Evolutionary conservation across 345 rosid genomes (phyloP).

Genomic region (Sisymbrium irio): DNA sequence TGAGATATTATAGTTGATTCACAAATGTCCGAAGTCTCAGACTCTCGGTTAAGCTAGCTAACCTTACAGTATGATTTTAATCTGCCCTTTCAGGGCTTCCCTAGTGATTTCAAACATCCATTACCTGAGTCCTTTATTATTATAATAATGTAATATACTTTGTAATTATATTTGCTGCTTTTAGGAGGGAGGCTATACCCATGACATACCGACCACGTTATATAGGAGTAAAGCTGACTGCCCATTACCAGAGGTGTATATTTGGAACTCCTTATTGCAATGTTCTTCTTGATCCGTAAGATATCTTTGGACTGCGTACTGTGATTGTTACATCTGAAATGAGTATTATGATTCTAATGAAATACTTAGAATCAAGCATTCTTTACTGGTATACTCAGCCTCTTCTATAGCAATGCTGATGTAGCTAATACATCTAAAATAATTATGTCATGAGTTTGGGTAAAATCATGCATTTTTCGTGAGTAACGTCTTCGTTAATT

Average conservation of each 20-base stretch:
- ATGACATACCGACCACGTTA: constrained; percentile 97
- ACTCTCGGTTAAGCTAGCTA: not conserved
- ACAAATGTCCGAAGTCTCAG: not conserved
- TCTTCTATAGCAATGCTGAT: not conserved
- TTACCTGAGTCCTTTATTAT: not conserved
- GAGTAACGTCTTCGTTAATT: not conserved
- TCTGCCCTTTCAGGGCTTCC: too few relatives aligned
- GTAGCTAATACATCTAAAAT: not conserved
- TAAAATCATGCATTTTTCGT: not conserved
- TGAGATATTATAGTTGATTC: not conserved
- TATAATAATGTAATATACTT: not conserved
- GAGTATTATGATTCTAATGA: not conserved
- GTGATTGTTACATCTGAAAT: not conserved
- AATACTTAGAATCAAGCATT: not conserved
- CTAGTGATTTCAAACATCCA: not conserved
- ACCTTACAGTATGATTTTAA: not conserved
- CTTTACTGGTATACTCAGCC: not conserved
- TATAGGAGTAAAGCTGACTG: constrained; percentile 98
- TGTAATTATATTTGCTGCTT: constrained; percentile 12
- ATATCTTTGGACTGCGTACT: not conserved
- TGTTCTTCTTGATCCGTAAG: constrained; percentile 23
- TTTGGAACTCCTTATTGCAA: not conserved
- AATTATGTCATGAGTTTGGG: not conserved
- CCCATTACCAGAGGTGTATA: constrained; percentile 74
- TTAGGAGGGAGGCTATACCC: constrained; percentile 83